Base-by-base conservation (phyloP, 306 rosid species). In the Trifolium fragiferum region DNA sequence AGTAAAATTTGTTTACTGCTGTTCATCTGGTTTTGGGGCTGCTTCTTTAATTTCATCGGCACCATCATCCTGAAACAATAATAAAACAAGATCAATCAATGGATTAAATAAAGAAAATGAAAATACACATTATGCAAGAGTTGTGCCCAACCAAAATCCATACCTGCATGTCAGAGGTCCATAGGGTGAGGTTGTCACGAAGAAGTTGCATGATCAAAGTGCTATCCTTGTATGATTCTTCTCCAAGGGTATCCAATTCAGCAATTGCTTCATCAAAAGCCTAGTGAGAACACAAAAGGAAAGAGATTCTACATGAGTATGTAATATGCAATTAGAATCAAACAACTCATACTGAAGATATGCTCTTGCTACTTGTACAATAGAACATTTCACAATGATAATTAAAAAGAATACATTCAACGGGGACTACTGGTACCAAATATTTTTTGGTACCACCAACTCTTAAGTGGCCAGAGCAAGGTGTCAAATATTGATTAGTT, bases 151-250 rank as follows among this genome's bases (percentile, higher is more conserved):
- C 61, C 15, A 33, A 65, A 49, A 73, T 41, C 41, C 65, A 18
- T 78, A 92, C 99, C 98, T 95, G 99, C 99, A 95, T 92, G 83
- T 95, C 99, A 13, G 97, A 95, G 73, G 98, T 95, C 98, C 99
- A 95, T 10, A 95, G 97, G 53, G 99, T 92, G 81, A 95, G 97
- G 86, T 95, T 95, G 66, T 95, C 99, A 64, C 99, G 99, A 40
- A 95, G 99, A 75, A 95, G 92, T 80, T 95, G 98, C 98, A 95
- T 95, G 85, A 95, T 95, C 97, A 95, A 86, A 77, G 99, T 95
- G 90, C 98, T 95, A 60, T 95, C 98, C 89, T 95, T 95, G 90
- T 95, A 95, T 0, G 98, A 95, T 70, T 95, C 99, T 85, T 92
- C 99, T 35, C 98, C 99, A 60, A 95, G 82, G 47, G 98, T 92